Evolutionary conservation across 352 stramenopile genomes (phyloP), one percentile per base, ranked within the genome.

Genomic region (Globisporangium apiculatum): DNA sequence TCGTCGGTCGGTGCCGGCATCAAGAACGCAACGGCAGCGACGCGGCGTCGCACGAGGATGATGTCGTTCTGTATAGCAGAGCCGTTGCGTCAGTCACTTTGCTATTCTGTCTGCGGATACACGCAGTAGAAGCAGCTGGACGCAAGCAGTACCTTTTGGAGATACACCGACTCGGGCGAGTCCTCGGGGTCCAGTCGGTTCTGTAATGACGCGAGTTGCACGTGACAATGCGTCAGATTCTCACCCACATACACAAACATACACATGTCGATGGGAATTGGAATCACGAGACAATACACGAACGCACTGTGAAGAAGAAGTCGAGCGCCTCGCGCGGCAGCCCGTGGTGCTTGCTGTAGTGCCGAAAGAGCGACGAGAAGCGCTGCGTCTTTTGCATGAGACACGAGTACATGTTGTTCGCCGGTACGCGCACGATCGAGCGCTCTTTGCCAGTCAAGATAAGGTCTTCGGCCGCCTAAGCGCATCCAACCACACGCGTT

Each of bases 311-410:
- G 68, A 99, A 99, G 75, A 98, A 98, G 64, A 98, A 99, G 65
- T 98, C 96, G 41, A 99, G 77, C 60, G 96, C 92, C 57, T 99
- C 95, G 64, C 98, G 97, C 8, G 94, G 80, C 46, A 99, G 65
- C 5, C 96, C 96, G 73, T 99, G 96, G 75, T 99, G 97, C 72
- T 99, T 99, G 68, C 94, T 98, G 73, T 99, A 99, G 76, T 99
- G 96, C 51, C 95, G 94, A 65, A 99, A 99, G 17, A 99, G 85
- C 55, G 87, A 98, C 36, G 92, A 98, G 70, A 99, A 99, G 17
- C 94, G 88, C 77, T 99, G 96, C 17, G 95, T 98, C 73, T 98
- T 98, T 53, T 98, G 87, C 96, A 99, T 99, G 51, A 99, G 76
- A 64, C 96, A 99, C 67, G 84, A 91, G 69, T 92, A 92, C 80